Evolutionary conservation across 371 early-diverging fungal species (phyloP).

Genomic region (Dichotomocladium elegans): DNA sequence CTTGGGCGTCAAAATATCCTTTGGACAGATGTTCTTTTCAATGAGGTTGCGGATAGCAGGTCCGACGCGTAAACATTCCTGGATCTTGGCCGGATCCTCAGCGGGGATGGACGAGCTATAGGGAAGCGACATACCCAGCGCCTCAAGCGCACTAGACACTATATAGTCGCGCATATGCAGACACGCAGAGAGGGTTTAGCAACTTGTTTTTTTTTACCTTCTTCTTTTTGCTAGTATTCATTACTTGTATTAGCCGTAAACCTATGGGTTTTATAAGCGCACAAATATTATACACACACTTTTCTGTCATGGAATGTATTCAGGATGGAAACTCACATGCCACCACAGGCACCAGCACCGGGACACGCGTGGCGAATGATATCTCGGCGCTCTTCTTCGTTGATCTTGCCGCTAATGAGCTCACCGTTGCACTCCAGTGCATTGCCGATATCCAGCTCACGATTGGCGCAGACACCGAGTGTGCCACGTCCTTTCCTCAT

Average conservation of each 20-base stretch:
- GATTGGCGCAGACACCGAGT: slow-evolving; percentile 47
- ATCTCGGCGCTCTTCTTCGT: slow-evolving; percentile 79
- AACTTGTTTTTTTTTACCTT: not conserved
- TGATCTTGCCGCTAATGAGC: slow-evolving; percentile 82
- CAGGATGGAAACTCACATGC: slow-evolving; percentile 65
- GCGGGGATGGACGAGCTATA: slow-evolving; percentile 93
- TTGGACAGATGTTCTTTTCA: slow-evolving; percentile 86
- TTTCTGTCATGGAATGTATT: not conserved
- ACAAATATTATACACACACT: not conserved
- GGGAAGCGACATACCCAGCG: slow-evolving; percentile 93
- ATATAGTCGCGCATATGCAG: not conserved
- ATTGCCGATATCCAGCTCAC: slow-evolving; percentile 83
- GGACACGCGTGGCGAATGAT: slow-evolving; percentile 89
- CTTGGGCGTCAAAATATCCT: slow-evolving; percentile 90
- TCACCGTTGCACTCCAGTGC: slow-evolving; percentile 94
- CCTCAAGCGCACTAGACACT: slow-evolving; percentile 95
- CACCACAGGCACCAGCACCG: slow-evolving; percentile 95
- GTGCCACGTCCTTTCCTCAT: slow-evolving; percentile 70
- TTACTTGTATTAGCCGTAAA: slow-evolving; percentile 92
- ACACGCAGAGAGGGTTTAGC: too few relatives aligned
- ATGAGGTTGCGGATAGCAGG: slow-evolving; percentile 80
- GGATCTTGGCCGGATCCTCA: slow-evolving; percentile 74
- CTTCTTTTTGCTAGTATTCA: slow-evolving; percentile 1
- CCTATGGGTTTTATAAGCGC: not conserved
- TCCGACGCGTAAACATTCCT: slow-evolving; percentile 87